Evolutionary conservation across 2,329 filamentous ascomycete species (phyloP), one percentile per base, ranked within the genome.

Genomic region (Colletotrichum sp.): DNA sequence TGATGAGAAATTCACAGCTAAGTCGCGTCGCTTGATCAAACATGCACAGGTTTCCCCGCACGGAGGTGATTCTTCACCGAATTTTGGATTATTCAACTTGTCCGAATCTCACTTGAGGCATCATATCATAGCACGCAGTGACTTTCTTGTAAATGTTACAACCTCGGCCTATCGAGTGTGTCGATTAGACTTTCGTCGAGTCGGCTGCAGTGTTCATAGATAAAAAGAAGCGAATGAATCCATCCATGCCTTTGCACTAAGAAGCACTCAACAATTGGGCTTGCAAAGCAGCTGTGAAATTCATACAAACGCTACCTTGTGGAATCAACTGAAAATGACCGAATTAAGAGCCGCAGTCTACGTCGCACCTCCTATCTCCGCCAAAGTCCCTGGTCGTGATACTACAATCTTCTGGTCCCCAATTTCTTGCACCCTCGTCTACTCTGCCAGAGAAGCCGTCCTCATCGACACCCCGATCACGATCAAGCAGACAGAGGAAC

Each of bases 401-500:
- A 5, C 9, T 13, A 28, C 58, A 34, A 61, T 30, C 10, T 30
- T 30, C 24, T 61, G 26, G 26, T 30, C 58, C 10, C 58, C 58
- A n/a, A 61, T 61, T 4, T 61, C 58, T 1, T 32, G 28, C 5
- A 61, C 58, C 58, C 28, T 61, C 8, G 18, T 34, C 58, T 61
- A 30, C 10, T 61, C 58, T 13, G 28, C 58, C 8, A 61, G 18
- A 14, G 26, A 30, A 61, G 58, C 58, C 28, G 58, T 61, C 26
- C 58, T 61, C 28, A 13, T 61, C 26, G 58, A 32, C 28, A 32
- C 58, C 28, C 58, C 28, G 6, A 61, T 61, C 18, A 61, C 58
- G 5, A 61, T 61, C 58, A 61, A 61, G 58, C 58, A 61, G 8
- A 61, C 58, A 32, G 58, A 61, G 18, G 28, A 61, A 9, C 58